Base-by-base conservation (phyloP, 257 asterid genomes). In the Prunella vulgaris region DNA sequence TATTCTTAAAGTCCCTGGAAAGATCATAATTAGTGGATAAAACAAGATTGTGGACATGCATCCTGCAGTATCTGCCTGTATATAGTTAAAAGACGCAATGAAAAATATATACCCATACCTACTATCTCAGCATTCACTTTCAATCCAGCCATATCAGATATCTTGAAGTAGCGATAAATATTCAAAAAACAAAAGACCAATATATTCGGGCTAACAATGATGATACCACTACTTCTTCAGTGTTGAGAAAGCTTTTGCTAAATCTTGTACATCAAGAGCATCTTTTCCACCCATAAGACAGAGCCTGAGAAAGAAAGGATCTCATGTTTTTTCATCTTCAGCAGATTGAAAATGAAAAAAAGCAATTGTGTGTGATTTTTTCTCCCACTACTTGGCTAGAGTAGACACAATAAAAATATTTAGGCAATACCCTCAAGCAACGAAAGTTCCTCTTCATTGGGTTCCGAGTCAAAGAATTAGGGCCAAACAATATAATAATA, bases 121-220 rank as follows among this genome's bases (percentile, higher is more conserved):
- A 84, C 86, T 79, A 83, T 83, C 82, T 82, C 94, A 69, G 90
- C 84, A 77, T 90, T 87, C 68, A 84, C 77, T 90, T 93, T 93
- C 76, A 93, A 62, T 64, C 96, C 97, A 27, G 96, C 87, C 63
- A 90, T 80, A 66, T 95, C 99, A 79, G 84, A 94, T 95, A 77
- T 72, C 85, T 82, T 87, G 95, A 71, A 93, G 90, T 66, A 93
- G 80, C 80, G 12, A 33, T 27, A 24, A 5, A 60, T 24, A 0
- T 7, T 59, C 28, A 44, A 38, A 10, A 48, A 14, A 35, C 32
- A 14, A 61, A 10, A 27, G 57, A 44, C 64, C 42, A 54, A 57
- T 25, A 64, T 68, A 74, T 54, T 72, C 46, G 17, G 68, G 61
- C 70, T 58, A 68, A 37, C 66, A 54, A 70, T 67, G 77, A 48